Evolutionary conservation across 192 early-diverging fungal genomes (phyloP).

Genomic region (Backusella macrospora): DNA sequence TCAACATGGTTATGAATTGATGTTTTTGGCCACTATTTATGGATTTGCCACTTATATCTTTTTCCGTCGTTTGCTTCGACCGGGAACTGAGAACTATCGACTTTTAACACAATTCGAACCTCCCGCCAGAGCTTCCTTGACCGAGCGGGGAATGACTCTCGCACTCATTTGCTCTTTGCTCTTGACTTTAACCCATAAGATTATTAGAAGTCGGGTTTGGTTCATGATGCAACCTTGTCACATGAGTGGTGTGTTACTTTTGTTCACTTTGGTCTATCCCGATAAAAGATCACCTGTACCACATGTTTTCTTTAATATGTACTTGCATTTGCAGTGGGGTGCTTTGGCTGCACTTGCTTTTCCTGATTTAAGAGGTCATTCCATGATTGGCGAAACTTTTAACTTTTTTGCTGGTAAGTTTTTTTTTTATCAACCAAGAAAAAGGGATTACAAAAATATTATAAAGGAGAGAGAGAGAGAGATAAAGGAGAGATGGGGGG

Average conservation of each 20-base stretch:
- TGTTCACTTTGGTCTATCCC: conserved; percentile 45
- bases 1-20: conserved; percentile 51
- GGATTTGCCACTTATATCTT: conserved; percentile 39
- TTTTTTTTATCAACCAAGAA: neutral
- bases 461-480: neutral
- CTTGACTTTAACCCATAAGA: conserved; percentile 49
- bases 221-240: conserved; percentile 60
- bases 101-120: conserved; percentile 31
- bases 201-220: conserved; percentile 37
- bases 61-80: conserved; percentile 30
- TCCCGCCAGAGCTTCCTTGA: conserved; percentile 32
- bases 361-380: conserved; percentile 55
- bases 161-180: conserved; percentile 42
- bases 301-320: conserved; percentile 54
- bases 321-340: conserved; percentile 59
- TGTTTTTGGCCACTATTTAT: conserved; percentile 44
- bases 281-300: conserved; percentile 43
- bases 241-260: conserved; percentile 52
- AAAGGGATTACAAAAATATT: neutral
- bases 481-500: neutral
- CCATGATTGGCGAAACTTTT: conserved; percentile 48
- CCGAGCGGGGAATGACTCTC: conserved; percentile 35
- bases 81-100: conserved; percentile 27
- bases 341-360: conserved; percentile 49
- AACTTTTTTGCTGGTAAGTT: conserved; percentile 55